Evolutionary conservation across 2,329 filamentous ascomycete genomes (phyloP).

Genomic region (Scopulariopsis brevicaulis): DNA sequence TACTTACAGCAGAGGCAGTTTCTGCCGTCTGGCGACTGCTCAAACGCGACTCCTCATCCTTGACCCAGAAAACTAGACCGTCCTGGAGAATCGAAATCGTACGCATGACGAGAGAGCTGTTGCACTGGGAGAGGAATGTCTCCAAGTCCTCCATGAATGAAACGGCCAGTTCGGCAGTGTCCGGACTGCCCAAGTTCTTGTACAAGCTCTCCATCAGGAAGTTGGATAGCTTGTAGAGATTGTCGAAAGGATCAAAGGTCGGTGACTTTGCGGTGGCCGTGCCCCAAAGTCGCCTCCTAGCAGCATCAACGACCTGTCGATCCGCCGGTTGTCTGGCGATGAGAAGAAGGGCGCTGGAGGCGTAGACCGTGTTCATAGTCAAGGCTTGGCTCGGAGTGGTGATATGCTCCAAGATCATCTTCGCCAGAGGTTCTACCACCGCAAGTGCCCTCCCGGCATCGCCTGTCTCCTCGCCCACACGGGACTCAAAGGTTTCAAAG

Average conservation of each 20-base stretch:
- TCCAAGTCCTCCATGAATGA: conserved; percentile 42
- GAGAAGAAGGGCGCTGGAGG: conserved; percentile 29
- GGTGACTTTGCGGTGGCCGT: conserved; percentile 27
- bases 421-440: conserved; percentile 61
- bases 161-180: conserved; percentile 23
- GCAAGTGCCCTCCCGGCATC: conserved; percentile 54
- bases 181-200: conserved; percentile 22
- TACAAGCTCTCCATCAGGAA: conserved; percentile 45
- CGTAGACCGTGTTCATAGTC: conserved; percentile 17
- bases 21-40: conserved; percentile 3
- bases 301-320: conserved; percentile 52
- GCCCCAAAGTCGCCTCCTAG: conserved; percentile 56
- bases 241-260: conserved; percentile 50
- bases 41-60: conserved; percentile 31
- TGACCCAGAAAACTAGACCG: conserved; percentile 52
- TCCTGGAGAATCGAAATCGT: conserved; percentile 49
- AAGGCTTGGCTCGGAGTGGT: conserved; percentile 1
- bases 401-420: conserved; percentile 17
- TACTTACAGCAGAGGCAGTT: conserved; percentile 2
- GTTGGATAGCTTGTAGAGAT: conserved; percentile 51
- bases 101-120: conserved; percentile 36
- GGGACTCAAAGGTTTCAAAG: conserved; percentile 42
- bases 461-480: conserved; percentile 51
- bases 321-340: conserved; percentile 45
- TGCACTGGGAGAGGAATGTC: conserved; percentile 38